Conservation (phyloP, 2,329 filamentous ascomycete genomes). For the Sclerotinia subarctica region DNA sequence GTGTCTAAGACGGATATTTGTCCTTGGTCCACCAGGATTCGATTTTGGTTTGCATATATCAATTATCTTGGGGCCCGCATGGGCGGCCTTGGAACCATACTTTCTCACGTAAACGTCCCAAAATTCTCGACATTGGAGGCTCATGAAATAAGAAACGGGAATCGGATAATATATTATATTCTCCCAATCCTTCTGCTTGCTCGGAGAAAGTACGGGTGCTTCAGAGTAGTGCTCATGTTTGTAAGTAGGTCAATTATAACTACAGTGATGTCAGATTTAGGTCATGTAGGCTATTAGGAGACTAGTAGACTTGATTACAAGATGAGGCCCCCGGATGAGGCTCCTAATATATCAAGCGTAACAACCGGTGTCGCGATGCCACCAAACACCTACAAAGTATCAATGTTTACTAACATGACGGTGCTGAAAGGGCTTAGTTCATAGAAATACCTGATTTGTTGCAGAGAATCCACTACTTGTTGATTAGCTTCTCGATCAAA, state of each 20-base stretch:
- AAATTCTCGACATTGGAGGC: constrained; percentile 1
- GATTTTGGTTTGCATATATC: background rate
- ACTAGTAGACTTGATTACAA: background rate
- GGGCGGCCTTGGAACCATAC: background rate
- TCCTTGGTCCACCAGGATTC: background rate
- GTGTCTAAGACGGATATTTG: background rate
- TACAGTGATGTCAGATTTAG: background rate
- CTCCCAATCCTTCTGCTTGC: background rate
- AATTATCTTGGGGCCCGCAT: background rate
- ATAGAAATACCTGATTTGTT: background rate
- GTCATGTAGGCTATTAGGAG: background rate
- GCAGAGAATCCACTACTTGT: background rate
- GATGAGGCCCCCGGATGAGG: background rate
- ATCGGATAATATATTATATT: background rate
- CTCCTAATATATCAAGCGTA: background rate
- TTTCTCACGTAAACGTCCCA: constrained; percentile 9
- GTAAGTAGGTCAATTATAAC: background rate
- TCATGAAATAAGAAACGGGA: constrained; percentile 5
- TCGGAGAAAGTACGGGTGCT: background rate
- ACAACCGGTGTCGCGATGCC: background rate
- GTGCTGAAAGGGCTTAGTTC: background rate
- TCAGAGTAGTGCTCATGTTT: background rate
- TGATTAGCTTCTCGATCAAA: background rate
- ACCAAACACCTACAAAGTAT: background rate
- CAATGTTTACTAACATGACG: background rate